Evolutionary conservation across 1,284 basidiomycete genomes (phyloP).

Genomic region (Peniophora sp.): DNA sequence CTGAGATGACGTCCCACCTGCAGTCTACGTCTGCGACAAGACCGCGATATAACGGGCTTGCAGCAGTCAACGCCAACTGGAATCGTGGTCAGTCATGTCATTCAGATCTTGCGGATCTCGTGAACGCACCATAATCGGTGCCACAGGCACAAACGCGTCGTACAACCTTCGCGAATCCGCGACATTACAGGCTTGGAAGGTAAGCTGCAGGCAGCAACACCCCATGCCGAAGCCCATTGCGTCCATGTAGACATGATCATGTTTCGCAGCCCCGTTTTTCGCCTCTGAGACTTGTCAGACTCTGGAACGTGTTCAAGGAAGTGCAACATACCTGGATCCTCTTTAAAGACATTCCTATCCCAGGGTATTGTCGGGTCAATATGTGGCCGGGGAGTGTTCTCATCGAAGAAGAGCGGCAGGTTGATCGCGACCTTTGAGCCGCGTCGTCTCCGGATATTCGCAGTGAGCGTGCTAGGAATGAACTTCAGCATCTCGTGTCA

Average conservation of each 20-base stretch:
- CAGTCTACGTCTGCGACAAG: conserved; percentile 96
- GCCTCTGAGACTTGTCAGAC: conserved; percentile 52
- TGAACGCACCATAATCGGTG: conserved; percentile 79
- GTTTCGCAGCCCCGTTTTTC: conserved; percentile 77
- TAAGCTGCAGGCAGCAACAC: conserved; percentile 95
- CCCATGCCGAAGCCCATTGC: conserved; percentile 99
- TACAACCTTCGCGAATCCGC: conserved; percentile 89
- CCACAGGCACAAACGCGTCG: conserved; percentile 89
- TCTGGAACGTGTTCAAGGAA: background rate
- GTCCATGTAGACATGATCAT: conserved; percentile 96
- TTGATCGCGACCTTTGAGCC: conserved; percentile 96
- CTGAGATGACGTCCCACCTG: conserved; percentile 97
- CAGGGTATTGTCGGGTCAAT: conserved; percentile 86
- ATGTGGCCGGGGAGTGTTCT: conserved; percentile 83
- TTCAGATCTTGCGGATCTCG: too few species aligned
- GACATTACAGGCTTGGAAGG: conserved; percentile 95
- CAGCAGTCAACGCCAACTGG: conserved; percentile 89
- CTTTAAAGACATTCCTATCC: conserved; percentile 72
- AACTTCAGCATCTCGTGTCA: too few species aligned
- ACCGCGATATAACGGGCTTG: conserved; percentile 91
- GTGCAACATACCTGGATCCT: conserved; percentile 61
- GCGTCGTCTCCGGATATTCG: conserved; percentile 87
- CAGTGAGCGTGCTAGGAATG: conserved; percentile 75
- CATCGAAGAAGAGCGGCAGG: conserved; percentile 88
- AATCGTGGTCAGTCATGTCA: conserved; percentile 5